These are phyloP conservation scores for Tolypocladium nubicola DNA, from an alignment of 2,329 filamentous ascomycete genomes.

Conservation along the genomic window DNA sequence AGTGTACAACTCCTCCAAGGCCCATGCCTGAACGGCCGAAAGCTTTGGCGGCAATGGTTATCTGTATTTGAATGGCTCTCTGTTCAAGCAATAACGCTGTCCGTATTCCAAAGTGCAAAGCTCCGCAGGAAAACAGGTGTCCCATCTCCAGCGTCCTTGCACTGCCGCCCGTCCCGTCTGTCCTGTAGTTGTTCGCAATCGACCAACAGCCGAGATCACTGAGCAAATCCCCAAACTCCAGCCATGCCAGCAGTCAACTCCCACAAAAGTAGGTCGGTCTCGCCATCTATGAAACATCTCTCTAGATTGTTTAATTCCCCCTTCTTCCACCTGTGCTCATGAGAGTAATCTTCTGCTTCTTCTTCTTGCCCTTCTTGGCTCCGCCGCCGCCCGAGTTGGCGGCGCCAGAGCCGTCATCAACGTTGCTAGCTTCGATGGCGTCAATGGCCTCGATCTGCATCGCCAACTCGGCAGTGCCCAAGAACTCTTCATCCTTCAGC, in stretches of 20 bases:
- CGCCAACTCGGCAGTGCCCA: constrained; percentile 49
- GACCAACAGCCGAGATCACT: not conserved
- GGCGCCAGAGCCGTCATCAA: constrained; percentile 4
- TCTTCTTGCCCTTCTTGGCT: constrained; percentile 47
- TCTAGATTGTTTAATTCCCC: constrained; percentile 20
- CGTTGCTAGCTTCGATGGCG: constrained; percentile 20
- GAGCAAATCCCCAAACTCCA: not conserved
- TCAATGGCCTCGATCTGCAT: constrained; percentile 47
- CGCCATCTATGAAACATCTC: not conserved
- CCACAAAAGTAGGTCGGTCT: not conserved
- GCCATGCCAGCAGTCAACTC: not conserved
- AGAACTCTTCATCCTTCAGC: constrained; percentile 70
- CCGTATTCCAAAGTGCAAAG: not conserved
- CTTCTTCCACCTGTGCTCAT: constrained; percentile 56
- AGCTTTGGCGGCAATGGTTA: too few relatives aligned
- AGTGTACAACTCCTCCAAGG: too few relatives aligned
- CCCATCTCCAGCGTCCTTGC: not conserved
- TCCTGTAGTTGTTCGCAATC: not conserved
- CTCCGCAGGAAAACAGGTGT: not conserved
- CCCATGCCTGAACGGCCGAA: not conserved
- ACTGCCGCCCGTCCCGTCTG: not conserved
- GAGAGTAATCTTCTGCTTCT: constrained; percentile 61
- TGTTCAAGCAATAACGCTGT: not conserved
- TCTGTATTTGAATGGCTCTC: not conserved
- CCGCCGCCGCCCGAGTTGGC: constrained; percentile 21